phyloP scores from a whole-genome alignment of 1,284 basidiomycete genomes.

The Leccinum subspadiceum region DNA sequence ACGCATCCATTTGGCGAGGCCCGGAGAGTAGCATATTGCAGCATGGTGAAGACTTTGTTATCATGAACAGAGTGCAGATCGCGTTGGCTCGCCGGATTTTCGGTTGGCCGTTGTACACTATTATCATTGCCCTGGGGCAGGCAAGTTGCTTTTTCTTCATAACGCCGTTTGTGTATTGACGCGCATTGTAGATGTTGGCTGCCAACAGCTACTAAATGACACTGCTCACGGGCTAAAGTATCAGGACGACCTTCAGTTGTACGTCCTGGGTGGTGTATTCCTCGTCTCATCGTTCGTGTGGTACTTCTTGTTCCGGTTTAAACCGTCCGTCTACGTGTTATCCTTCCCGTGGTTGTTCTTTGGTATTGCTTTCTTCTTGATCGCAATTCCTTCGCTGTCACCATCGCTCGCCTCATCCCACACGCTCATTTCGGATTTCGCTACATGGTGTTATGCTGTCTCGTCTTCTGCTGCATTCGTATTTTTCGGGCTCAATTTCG shows the following conservation, averaged over 20 bases:
- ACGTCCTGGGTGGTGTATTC: constrained; percentile 86
- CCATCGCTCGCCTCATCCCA: constrained; percentile 62
- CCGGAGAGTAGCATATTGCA: constrained; percentile 41
- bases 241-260: constrained; percentile 79
- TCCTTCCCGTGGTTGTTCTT: constrained; percentile 89
- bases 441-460: constrained; percentile 87
- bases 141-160: constrained; percentile 36
- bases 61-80: constrained; percentile 82
- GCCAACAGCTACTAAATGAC: constrained; percentile 96
- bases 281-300: constrained; percentile 81
- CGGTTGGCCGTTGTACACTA: constrained; percentile 89
- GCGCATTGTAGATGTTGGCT: constrained; percentile 58
- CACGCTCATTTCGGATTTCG: constrained; percentile 54
- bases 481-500: constrained; percentile 94
- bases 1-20: constrained; percentile 51
- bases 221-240: constrained; percentile 80
- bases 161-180: constrained; percentile 1
- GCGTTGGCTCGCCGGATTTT: constrained; percentile 72
- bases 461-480: constrained; percentile 87
- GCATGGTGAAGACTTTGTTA: constrained; percentile 54
- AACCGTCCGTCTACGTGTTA: constrained; percentile 84
- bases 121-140: constrained; percentile 84
- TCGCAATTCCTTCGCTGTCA: constrained; percentile 80
- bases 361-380: constrained; percentile 84
- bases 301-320: constrained; percentile 88